These are phyloP conservation scores for Boletus coccyginus DNA, from an alignment of 768 basidiomycete species.

Conservation along the genomic window DNA sequence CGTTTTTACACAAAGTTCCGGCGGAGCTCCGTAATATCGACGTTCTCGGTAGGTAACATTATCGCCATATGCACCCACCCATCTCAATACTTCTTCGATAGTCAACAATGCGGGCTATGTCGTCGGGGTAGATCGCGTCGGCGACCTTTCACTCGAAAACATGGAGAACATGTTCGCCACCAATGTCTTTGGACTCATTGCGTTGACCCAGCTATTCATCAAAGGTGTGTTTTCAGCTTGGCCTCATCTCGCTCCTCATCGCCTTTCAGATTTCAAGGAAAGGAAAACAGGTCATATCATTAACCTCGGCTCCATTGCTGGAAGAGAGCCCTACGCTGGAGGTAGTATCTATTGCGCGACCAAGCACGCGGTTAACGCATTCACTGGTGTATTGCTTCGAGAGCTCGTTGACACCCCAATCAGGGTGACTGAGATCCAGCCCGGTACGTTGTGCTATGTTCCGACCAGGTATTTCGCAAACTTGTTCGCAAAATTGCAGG, in stretches of 20 bases:
- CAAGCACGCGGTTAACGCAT: slow-evolving; percentile 82
- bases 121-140: slow-evolving; percentile 82
- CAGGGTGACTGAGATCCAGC: slow-evolving; percentile 92
- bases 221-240: slow-evolving; percentile 37
- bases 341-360: slow-evolving; percentile 94
- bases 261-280: slow-evolving; percentile 64
- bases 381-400: slow-evolving; percentile 74
- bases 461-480: slow-evolving; percentile 1
- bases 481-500: slow-evolving; percentile 37
- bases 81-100: slow-evolving; percentile 9
- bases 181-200: slow-evolving; percentile 82
- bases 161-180: slow-evolving; percentile 82
- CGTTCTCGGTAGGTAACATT: slow-evolving; percentile 61
- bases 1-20: slow-evolving; percentile 71
- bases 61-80: background rate
- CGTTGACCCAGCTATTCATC: slow-evolving; percentile 73
- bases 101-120: slow-evolving; percentile 91
- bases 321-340: slow-evolving; percentile 82
- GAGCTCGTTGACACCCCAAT: slow-evolving; percentile 93
- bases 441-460: slow-evolving; percentile 48
- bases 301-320: slow-evolving; percentile 93
- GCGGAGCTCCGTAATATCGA: slow-evolving; percentile 70
- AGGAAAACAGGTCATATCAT: slow-evolving; percentile 85
- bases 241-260: slow-evolving; percentile 8
- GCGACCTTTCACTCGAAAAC: slow-evolving; percentile 72